These are phyloP conservation scores for Periconia sp. DNA, from an alignment of 2,329 filamentous ascomycete species.

Conservation along the genomic window DNA sequence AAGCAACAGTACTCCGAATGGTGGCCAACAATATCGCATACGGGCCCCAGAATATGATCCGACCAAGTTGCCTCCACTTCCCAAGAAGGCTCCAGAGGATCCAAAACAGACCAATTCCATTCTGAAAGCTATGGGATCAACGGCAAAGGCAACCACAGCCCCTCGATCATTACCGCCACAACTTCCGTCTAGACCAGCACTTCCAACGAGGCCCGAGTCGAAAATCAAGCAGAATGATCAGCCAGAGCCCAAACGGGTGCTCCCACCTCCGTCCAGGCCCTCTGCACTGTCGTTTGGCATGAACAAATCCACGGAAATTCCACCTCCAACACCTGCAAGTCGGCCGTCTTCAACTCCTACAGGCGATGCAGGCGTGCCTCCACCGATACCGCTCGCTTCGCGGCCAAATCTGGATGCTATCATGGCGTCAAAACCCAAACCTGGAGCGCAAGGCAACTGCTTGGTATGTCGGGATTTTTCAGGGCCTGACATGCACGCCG, in stretches of 20 bases:
- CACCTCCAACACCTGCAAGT: slow-evolving; percentile 36
- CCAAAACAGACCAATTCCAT: slow-evolving; percentile 46
- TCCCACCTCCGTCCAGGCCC: slow-evolving; percentile 43
- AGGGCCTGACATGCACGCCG: slow-evolving; percentile 76
- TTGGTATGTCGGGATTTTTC: slow-evolving; percentile 89
- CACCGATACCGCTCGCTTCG: slow-evolving; percentile 61
- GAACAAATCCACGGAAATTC: slow-evolving; percentile 46
- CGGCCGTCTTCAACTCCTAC: slow-evolving; percentile 20
- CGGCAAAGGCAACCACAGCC: slow-evolving; percentile 29
- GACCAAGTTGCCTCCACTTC: slow-evolving; percentile 60
- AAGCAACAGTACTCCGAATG: slow-evolving; percentile 29
- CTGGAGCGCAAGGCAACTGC: slow-evolving; percentile 56
- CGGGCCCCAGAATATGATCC: slow-evolving; percentile 65
- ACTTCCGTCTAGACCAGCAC: slow-evolving; percentile 34
- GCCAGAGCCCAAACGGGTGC: slow-evolving; percentile 29
- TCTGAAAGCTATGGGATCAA: slow-evolving; percentile 45
- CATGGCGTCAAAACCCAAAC: slow-evolving; percentile 51
- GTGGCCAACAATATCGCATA: slow-evolving; percentile 41
- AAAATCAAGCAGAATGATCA: slow-evolving; percentile 19
- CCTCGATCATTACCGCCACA: slow-evolving; percentile 29
- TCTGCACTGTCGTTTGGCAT: slow-evolving; percentile 56
- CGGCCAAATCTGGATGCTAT: slow-evolving; percentile 65
- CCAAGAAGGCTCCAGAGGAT: slow-evolving; percentile 54
- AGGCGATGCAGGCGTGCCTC: slow-evolving; percentile 38
- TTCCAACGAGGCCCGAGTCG: slow-evolving; percentile 26